Evolutionary conservation across 164 flowering plant species (phyloP).

Genomic region (Liriodendron chinense): DNA sequence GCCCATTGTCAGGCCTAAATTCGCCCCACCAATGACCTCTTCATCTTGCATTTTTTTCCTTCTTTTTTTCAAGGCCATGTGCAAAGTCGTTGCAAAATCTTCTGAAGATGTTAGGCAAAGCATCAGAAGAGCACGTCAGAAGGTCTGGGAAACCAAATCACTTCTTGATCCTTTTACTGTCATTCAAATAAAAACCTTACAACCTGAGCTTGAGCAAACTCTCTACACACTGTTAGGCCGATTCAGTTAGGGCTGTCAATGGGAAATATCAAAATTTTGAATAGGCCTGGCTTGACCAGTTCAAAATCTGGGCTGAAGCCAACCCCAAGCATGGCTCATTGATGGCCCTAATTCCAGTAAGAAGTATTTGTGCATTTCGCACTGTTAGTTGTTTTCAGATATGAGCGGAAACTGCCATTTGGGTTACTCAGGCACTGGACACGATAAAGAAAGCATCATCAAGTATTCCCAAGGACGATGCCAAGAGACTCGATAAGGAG

Average conservation of each 20-base stretch:
- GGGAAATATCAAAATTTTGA: too few species aligned
- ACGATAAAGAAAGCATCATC: conserved; percentile 71
- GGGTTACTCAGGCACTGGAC: conserved; percentile 67
- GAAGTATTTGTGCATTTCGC: background rate
- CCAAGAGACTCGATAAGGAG: conserved; percentile 82
- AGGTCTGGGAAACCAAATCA: conserved; percentile 35
- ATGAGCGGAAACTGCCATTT: background rate
- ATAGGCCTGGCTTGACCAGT: too few species aligned
- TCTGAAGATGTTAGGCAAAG: conserved; percentile 87
- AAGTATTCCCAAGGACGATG: conserved; percentile 61
- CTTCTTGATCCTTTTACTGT: background rate
- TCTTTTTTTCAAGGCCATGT: conserved; percentile 58
- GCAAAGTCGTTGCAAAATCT: conserved; percentile 81
- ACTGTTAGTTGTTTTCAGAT: too few species aligned
- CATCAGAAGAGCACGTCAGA: conserved; percentile 91
- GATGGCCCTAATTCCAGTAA: background rate
- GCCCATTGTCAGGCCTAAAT: too few species aligned
- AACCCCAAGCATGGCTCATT: too few species aligned
- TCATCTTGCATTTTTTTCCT: background rate
- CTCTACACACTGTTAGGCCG: too few species aligned
- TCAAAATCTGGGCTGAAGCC: too few species aligned
- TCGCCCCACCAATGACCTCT: too few species aligned
- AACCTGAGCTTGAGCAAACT: too few species aligned
- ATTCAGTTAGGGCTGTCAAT: too few species aligned
- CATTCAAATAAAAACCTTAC: background rate